Conservation (phyloP, 108 stramenopile genomes). For the Pseudonitzschia multistriata region DNA sequence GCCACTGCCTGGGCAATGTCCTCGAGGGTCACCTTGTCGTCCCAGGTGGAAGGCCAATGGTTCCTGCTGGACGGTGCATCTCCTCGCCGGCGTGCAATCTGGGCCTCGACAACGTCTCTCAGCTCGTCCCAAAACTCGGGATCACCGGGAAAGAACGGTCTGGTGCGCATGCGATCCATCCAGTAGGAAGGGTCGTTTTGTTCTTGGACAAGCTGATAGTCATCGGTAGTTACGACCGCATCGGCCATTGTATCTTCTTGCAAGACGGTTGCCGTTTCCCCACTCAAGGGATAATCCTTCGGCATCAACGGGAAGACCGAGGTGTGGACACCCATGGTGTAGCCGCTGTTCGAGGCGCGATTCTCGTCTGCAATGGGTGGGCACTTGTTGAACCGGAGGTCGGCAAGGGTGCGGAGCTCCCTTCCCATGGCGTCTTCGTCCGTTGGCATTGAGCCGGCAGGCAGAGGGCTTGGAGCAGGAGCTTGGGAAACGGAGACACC, state of each 20-base stretch:
- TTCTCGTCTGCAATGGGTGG: conserved; percentile 11
- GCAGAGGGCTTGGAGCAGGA: no score
- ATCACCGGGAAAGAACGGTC: background rate
- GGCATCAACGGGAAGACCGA: conserved; percentile 17
- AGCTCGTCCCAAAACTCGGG: conserved; percentile 29
- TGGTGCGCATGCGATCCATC: background rate
- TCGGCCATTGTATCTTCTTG: conserved; percentile 21
- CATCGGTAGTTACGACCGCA: conserved; percentile 5
- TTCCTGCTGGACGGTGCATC: background rate
- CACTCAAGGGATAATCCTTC: background rate
- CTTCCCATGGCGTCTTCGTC: no score
- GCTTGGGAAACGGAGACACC: no score
- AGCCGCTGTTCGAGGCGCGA: background rate
- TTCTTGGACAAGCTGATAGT: conserved; percentile 2
- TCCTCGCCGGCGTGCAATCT: conserved; percentile 1
- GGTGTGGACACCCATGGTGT: conserved; percentile 10
- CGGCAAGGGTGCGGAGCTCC: background rate
- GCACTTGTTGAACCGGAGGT: conserved; percentile 9
- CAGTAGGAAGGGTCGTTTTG: background rate
- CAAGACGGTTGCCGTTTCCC: background rate
- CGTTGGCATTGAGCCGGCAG: no score
- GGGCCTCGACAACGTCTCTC: conserved; percentile 17
- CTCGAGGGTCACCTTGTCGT: background rate
- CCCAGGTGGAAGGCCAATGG: conserved; percentile 16
- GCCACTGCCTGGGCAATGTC: conserved; percentile 36